Evolutionary conservation across 129 eudicot genomes (phyloP), one percentile per base, ranked within the genome.

Genomic region (Ambrosia trifida): DNA sequence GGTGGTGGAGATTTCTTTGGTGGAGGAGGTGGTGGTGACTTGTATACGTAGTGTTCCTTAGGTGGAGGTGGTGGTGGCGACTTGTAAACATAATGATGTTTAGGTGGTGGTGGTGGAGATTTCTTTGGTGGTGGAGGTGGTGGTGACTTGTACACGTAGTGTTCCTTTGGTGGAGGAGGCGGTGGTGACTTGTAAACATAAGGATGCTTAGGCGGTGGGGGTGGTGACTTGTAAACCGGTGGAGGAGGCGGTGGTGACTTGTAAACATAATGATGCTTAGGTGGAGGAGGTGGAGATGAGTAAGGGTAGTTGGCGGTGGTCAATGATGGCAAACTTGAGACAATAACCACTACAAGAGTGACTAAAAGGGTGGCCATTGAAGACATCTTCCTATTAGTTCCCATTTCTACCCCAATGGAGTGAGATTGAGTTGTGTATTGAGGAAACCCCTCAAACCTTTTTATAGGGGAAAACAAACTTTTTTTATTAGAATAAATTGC

Each of bases 251-350:
- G 83, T 11, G 84, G 84, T 13, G 79, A 76, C 50, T 78, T 78
- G 83, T 82, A 74, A 5, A 73, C n/a, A 6, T 79, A 78, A 38
- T 41, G 63, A 45, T 70, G 78, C 40, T 73, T 74, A 61, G 66
- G 44, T 32, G 66, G 86, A 11, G 86, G 87, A 35, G 84, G 87
- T 31, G 87, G 87, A 52, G 87, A 83, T 7, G 84, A 72, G 73
- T 85, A 82, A 12, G 62, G 50, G 79, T 82, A 85, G 28, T 74
- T 17, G 2, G 86, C 90, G 12, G 62, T 72, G 70, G 85, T 76
- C 35, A 20, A 14, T 18, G 75, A 82, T 1, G 89, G 78, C 30
- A 85, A 57, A 65, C 72, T 51, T 36, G 87, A 80, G 19, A 80
- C 69, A 0, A 83, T 14, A 4, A 85, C 78, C 66, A 83, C 75